Percentiles rank a stretch among this genome's conserved stretches.
These are phyloP conservation scores for Saposhnikovia divaricata DNA, from an alignment of 129 eudicot species.

Conservation along the genomic window DNA sequence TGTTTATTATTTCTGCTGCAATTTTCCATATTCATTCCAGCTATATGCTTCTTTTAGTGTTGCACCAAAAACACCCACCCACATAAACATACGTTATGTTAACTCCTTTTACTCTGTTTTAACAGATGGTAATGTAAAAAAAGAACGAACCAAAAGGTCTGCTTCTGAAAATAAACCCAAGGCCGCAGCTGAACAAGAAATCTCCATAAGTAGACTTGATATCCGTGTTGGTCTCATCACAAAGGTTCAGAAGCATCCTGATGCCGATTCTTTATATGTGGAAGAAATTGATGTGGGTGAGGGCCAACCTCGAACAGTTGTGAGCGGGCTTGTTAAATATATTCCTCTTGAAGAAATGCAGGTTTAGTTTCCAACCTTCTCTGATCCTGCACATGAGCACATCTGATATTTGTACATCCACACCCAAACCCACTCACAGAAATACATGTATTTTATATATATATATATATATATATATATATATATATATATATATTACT, in stretches of 20 bases:
- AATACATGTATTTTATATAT: not conserved
- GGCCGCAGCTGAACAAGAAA: slow-evolving; percentile 54
- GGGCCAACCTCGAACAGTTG: slow-evolving; percentile 81
- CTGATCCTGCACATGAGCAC: slow-evolving; percentile 5
- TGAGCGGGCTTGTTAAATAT: slow-evolving; percentile 87
- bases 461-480: too few relatives aligned
- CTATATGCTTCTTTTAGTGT: not conserved
- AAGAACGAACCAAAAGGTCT: slow-evolving; percentile 39
- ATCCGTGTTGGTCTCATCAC: slow-evolving; percentile 91
- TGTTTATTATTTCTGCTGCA: not conserved
- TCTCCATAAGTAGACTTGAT: slow-evolving; percentile 76
- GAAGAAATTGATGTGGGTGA: slow-evolving; percentile 98
- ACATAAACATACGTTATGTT: not conserved
- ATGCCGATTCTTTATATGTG: slow-evolving; percentile 92
- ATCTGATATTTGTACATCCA: not conserved
- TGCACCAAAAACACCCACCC: not conserved
- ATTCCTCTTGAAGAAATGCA: slow-evolving; percentile 88
- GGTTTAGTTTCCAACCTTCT: slow-evolving; percentile 30
- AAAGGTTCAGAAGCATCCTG: slow-evolving; percentile 86
- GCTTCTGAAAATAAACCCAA: slow-evolving; percentile 43
- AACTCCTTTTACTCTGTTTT: not conserved
- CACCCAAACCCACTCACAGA: not conserved
- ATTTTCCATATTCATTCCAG: not conserved
- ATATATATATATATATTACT: too few relatives aligned
- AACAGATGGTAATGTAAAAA: slow-evolving; percentile 50